Evolutionary conservation across 2,329 filamentous ascomycete genomes (phyloP).

Genomic region (Huntiella savannae): DNA sequence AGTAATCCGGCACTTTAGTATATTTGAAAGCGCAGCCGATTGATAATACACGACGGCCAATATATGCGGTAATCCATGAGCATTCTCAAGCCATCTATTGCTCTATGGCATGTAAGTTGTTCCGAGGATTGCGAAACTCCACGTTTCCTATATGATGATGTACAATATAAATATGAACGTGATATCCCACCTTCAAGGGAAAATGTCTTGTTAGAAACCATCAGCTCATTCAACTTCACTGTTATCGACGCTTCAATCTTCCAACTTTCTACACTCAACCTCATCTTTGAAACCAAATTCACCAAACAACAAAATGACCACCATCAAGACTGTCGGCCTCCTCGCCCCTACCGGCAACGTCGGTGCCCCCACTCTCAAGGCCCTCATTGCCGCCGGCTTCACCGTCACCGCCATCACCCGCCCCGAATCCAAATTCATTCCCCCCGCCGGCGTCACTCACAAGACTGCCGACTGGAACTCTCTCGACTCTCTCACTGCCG

Average conservation of each 20-base stretch:
- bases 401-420: constrained; percentile 37
- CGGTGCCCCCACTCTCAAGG: constrained; percentile 21
- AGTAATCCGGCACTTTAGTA: too few species aligned
- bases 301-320: constrained; percentile 6
- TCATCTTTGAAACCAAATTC: not conserved
- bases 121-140: not conserved
- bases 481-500: constrained; percentile 27
- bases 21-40: too few species aligned
- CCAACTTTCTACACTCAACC: not conserved
- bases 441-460: constrained; percentile 22
- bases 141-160: too few species aligned
- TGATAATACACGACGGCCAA: too few species aligned
- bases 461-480: constrained; percentile 29
- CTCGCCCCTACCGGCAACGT: constrained; percentile 23
- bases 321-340: constrained; percentile 21
- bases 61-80: not conserved
- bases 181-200: too few species aligned
- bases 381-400: constrained; percentile 24
- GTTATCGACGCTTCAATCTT: not conserved
- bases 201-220: not conserved
- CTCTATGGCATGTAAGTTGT: not conserved
- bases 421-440: constrained; percentile 19
- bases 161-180: too few species aligned
- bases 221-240: not conserved
- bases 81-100: not conserved